Percentiles rank a stretch among this genome's conserved stretches.
Conservation (phyloP, 148 eudicot species). For the Rhododendron ferrugineum region DNA sequence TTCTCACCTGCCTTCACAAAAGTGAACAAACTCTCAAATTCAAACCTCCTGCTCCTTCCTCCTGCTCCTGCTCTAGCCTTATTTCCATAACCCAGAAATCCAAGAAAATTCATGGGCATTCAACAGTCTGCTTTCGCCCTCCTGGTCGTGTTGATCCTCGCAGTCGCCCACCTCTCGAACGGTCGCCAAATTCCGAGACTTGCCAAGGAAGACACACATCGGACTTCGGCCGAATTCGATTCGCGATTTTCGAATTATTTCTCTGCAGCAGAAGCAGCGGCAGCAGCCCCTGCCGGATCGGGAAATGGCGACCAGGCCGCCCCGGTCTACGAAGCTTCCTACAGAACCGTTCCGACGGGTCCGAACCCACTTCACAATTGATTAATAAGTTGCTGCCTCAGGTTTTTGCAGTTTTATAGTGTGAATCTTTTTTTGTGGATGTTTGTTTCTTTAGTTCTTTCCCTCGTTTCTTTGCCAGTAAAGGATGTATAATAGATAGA, state of each 20-base stretch:
- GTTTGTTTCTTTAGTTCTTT: neutral
- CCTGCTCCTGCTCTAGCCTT: neutral
- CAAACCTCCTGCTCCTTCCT: constrained; percentile 3
- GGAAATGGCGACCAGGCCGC: neutral
- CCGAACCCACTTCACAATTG: constrained; percentile 84
- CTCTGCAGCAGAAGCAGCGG: constrained; percentile 5
- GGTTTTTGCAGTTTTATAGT: constrained; percentile 18
- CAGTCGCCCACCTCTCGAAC: constrained; percentile 25
- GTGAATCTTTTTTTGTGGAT: neutral
- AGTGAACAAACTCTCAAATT: constrained; percentile 8
- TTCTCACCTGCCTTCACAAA: neutral
- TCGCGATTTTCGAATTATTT: constrained; percentile 24
- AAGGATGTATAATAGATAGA: constrained; percentile 9
- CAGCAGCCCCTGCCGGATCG: constrained; percentile 21
- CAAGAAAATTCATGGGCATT: constrained; percentile 20
- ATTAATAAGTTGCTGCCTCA: neutral
- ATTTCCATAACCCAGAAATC: neutral
- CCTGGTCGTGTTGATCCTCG: constrained; percentile 27
- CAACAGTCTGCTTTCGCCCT: constrained; percentile 21
- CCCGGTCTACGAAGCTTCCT: constrained; percentile 27
- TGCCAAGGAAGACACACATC: neutral
- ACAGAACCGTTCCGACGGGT: constrained; percentile 50
- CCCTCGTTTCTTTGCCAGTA: neutral
- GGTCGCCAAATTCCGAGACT: constrained; percentile 22
- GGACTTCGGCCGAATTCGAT: neutral